These are phyloP conservation scores for Blastobotrys chiropterorum DNA, from an alignment of 805 yeast genomes.

Conservation along the genomic window DNA sequence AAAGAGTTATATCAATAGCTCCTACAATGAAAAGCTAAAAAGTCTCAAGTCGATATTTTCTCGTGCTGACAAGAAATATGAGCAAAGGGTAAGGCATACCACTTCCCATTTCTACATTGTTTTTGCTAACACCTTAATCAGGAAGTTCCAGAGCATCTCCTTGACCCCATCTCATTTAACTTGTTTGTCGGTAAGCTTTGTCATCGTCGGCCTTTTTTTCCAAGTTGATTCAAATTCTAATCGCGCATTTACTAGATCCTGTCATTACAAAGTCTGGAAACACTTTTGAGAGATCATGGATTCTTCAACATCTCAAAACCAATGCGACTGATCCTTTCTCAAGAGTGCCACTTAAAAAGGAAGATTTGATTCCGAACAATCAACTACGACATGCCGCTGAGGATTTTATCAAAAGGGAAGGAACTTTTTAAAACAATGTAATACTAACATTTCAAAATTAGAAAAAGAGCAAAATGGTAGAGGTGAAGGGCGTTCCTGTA, in stretches of 20 bases:
- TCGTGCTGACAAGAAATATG: constrained; percentile 17
- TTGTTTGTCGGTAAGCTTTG: constrained; percentile 24
- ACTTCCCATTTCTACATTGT: background rate
- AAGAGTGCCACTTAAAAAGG: constrained; percentile 30
- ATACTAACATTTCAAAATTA: background rate
- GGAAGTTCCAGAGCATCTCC: constrained; percentile 34
- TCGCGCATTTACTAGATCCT: constrained; percentile 30
- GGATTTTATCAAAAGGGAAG: constrained; percentile 16
- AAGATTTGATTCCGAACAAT: constrained; percentile 37
- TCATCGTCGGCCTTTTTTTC: constrained; percentile 3
- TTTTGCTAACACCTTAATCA: background rate
- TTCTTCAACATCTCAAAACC: constrained; percentile 33
- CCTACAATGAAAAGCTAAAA: constrained; percentile 16
- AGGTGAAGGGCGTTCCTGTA: no score
- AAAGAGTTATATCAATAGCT: constrained; percentile 15
- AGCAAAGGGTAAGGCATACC: constrained; percentile 1
- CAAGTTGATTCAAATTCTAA: background rate
- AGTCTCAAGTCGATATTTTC: constrained; percentile 21
- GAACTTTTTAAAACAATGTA: constrained; percentile 8
- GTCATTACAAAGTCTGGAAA: constrained; percentile 42
- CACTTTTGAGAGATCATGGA: constrained; percentile 37
- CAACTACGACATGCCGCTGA: constrained; percentile 37
- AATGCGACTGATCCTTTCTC: constrained; percentile 39
- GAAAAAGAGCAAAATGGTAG: background rate
- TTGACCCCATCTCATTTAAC: constrained; percentile 39